These are phyloP conservation scores for Garcileccinum viscosum DNA, from an alignment of 1,284 basidiomycete species.

Conservation along the genomic window DNA sequence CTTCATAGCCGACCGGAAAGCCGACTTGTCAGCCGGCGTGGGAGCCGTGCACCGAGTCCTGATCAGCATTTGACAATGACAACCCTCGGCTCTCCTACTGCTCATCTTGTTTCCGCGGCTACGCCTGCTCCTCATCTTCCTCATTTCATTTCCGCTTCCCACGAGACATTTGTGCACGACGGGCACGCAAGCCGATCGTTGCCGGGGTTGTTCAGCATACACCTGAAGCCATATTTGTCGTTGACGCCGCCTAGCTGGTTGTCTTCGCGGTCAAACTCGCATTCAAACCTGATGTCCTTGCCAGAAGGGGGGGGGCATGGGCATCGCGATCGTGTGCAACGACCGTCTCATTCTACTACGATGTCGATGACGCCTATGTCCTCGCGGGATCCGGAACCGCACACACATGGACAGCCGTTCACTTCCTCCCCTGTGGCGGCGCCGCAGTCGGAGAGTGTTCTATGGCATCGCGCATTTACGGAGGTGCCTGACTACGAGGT, in stretches of 20 bases:
- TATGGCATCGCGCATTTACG: slow-evolving; percentile 66
- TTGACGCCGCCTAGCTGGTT: slow-evolving; percentile 44
- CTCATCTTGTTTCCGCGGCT: not conserved
- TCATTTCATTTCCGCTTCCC: not conserved
- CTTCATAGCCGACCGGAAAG: slow-evolving; percentile 40
- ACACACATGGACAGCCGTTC: not conserved
- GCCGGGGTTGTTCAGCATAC: slow-evolving; percentile 60
- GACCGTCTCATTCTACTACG: not conserved
- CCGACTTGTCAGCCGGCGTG: slow-evolving; percentile 49
- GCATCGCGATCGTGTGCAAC: slow-evolving; percentile 7
- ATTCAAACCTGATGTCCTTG: slow-evolving; percentile 41
- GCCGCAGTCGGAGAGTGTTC: slow-evolving; percentile 32
- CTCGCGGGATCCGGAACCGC: not conserved
- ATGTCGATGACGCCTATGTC: not conserved
- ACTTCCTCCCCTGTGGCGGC: not conserved
- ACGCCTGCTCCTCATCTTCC: not conserved
- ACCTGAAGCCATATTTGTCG: slow-evolving; percentile 63
- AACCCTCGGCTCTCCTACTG: slow-evolving; percentile 7
- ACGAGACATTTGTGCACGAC: slow-evolving; percentile 60
- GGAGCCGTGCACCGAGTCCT: slow-evolving; percentile 56
- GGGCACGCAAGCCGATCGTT: slow-evolving; percentile 57
- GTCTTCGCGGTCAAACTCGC: slow-evolving; percentile 44
- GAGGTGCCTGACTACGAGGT: slow-evolving; percentile 87
- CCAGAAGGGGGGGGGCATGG: not conserved
- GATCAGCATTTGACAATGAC: slow-evolving; percentile 43